These are phyloP conservation scores for Nitzschia sp. DNA, from an alignment of 108 stramenopile genomes.

Conservation along the genomic window DNA sequence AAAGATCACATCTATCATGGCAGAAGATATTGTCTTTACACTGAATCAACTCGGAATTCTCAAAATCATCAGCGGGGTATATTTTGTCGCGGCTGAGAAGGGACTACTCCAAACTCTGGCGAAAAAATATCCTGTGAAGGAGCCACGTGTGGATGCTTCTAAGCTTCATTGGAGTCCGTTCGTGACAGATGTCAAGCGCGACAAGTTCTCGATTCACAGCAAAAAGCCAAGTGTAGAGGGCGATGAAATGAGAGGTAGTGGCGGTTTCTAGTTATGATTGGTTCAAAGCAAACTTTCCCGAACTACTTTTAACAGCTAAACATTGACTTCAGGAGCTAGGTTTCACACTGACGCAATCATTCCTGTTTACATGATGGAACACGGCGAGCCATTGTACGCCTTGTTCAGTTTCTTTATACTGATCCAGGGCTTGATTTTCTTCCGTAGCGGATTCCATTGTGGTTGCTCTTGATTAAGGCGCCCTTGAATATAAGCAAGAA, in stretches of 20 bases:
- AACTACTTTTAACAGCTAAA: background rate
- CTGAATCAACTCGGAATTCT: constrained; percentile 90
- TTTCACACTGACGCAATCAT: too few species aligned
- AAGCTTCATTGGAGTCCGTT: constrained; percentile 98
- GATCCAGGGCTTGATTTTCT: constrained; percentile 44
- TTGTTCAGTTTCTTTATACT: constrained; percentile 36
- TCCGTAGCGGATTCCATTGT: constrained; percentile 45
- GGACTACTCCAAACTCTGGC: constrained; percentile 71
- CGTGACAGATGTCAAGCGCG: constrained; percentile 91
- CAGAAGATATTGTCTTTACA: constrained; percentile 96
- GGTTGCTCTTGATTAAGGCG: constrained; percentile 30
- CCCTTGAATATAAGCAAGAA: constrained; percentile 34
- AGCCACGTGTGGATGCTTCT: constrained; percentile 86
- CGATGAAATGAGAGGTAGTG: constrained; percentile 22
- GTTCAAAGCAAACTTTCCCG: background rate
- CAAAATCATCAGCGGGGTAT: constrained; percentile 89
- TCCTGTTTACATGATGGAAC: constrained; percentile 13
- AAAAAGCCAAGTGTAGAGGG: constrained; percentile 84
- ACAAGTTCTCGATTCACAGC: constrained; percentile 96
- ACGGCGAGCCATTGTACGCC: constrained; percentile 5
- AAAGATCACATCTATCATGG: constrained; percentile 93
- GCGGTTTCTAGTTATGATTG: background rate
- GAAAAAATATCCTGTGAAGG: constrained; percentile 93
- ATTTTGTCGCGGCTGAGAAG: constrained; percentile 89
- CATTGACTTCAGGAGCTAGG: background rate